These are phyloP conservation scores for Fusarium algeriense DNA, from an alignment of 2,329 filamentous ascomycete genomes.

Conservation along the genomic window DNA sequence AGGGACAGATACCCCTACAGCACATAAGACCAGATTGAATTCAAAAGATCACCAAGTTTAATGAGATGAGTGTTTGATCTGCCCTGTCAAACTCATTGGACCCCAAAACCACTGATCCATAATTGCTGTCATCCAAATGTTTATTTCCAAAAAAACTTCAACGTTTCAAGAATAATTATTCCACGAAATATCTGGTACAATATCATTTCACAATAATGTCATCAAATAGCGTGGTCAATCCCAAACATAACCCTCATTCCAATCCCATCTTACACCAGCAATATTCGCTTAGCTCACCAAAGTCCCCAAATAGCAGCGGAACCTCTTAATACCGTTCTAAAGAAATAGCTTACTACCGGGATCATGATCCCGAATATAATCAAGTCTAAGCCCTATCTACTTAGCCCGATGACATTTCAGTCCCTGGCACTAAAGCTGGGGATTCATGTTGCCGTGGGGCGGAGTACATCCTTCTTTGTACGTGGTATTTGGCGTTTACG, in stretches of 20 bases:
- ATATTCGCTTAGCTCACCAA: not conserved
- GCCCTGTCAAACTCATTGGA: rapidly evolving
- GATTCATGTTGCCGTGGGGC: slow-evolving; percentile 2
- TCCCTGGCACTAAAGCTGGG: slow-evolving; percentile 9
- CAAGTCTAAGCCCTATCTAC: slow-evolving; percentile 26
- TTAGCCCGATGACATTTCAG: not conserved
- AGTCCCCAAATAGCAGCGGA: slow-evolving; percentile 22
- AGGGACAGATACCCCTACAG: not conserved
- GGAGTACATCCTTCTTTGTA: not conserved
- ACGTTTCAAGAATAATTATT: not conserved
- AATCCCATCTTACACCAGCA: not conserved
- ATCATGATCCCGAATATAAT: not conserved
- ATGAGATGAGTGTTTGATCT: not conserved
- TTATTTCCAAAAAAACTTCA: rapidly evolving
- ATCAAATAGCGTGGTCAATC: not conserved
- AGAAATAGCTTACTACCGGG: not conserved
- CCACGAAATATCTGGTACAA: not conserved
- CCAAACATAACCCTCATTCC: not conserved
- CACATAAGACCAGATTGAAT: not conserved
- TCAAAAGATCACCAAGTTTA: not conserved
- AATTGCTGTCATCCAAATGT: not conserved
- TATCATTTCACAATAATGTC: not conserved
- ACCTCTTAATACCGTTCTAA: not conserved
- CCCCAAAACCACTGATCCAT: not conserved
- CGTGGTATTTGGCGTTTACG: slow-evolving; percentile 10